Conservation (phyloP, 2,329 filamentous ascomycete genomes). For the Ophiostoma sp. region DNA sequence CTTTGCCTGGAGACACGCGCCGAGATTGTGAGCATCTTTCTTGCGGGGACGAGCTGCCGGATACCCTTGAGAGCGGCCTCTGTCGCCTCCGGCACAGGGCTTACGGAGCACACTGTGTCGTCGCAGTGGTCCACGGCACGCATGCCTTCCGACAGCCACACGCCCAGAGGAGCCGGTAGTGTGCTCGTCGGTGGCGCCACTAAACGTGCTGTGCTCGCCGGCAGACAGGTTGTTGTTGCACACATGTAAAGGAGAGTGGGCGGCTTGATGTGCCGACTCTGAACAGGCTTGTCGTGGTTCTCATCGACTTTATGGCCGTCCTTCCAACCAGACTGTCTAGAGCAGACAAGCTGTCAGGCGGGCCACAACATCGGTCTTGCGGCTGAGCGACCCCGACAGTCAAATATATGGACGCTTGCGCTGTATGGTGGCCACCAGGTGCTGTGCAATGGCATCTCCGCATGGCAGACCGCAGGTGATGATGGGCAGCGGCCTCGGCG, state of each 20-base stretch:
- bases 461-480: conserved; percentile 12
- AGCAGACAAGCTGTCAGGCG: conserved; percentile 21
- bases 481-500: not conserved
- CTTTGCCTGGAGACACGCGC: conserved; percentile 42
- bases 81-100: conserved; percentile 34
- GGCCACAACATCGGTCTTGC: conserved; percentile 25
- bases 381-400: conserved; percentile 26
- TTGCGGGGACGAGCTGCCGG: conserved; percentile 39
- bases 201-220: conserved; percentile 27
- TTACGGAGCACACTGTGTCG: conserved; percentile 41
- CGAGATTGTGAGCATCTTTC: conserved; percentile 23
- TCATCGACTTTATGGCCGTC: not conserved
- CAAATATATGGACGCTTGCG: conserved; percentile 25
- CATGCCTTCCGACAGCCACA: conserved; percentile 1
- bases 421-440: conserved; percentile 21
- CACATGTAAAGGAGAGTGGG: conserved; percentile 26
- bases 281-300: not conserved
- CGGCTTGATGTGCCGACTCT: conserved; percentile 9
- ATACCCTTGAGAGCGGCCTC: conserved; percentile 34
- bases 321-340: not conserved
- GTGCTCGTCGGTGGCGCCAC: conserved; percentile 30
- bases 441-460: conserved; percentile 23
- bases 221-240: conserved; percentile 28
- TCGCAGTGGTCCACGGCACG: conserved; percentile 2
- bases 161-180: conserved; percentile 38